Percentiles rank a stretch among this genome's conserved stretches.
Conservation (phyloP, 208 protist species). For the Porcisia deanei region DNA sequence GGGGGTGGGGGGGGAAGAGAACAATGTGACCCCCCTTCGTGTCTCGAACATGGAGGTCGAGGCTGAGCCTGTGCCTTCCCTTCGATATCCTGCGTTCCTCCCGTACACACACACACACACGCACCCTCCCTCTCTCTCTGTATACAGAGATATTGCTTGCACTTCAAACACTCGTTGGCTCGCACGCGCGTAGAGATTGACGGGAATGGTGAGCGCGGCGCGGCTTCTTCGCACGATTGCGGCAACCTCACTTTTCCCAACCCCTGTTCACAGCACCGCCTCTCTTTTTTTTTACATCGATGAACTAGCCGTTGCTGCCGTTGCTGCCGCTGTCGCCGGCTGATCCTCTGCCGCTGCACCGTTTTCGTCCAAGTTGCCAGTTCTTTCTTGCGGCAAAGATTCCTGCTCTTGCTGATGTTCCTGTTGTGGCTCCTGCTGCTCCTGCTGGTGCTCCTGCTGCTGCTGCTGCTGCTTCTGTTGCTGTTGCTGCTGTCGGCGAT, state of each 20-base stretch:
- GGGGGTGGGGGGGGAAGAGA: not conserved
- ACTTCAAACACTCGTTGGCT: not conserved
- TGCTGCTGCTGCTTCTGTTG: constrained; percentile 4
- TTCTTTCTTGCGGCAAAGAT: too few species aligned
- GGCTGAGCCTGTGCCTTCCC: not conserved
- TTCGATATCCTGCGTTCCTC: not conserved
- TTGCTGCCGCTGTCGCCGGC: not conserved
- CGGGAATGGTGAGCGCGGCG: not conserved
- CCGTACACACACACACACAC: not conserved
- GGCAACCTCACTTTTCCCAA: not conserved
- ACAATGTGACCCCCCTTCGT: not conserved
- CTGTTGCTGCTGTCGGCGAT: constrained; percentile 17
- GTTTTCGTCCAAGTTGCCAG: not conserved
- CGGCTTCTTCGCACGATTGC: not conserved
- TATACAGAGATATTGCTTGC: not conserved
- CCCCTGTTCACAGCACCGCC: not conserved
- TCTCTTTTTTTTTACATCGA: constrained; percentile 1
- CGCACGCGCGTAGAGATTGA: not conserved
- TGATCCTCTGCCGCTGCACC: not conserved
- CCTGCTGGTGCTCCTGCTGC: not conserved
- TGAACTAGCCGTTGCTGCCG: not conserved
- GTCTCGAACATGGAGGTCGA: not conserved
- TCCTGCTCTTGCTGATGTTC: too few species aligned
- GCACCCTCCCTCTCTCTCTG: not conserved
- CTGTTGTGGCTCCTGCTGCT: too few species aligned